phyloP scores from a whole-genome alignment of 371 early-diverging fungal species.

The Rhizomucor miehei region DNA sequence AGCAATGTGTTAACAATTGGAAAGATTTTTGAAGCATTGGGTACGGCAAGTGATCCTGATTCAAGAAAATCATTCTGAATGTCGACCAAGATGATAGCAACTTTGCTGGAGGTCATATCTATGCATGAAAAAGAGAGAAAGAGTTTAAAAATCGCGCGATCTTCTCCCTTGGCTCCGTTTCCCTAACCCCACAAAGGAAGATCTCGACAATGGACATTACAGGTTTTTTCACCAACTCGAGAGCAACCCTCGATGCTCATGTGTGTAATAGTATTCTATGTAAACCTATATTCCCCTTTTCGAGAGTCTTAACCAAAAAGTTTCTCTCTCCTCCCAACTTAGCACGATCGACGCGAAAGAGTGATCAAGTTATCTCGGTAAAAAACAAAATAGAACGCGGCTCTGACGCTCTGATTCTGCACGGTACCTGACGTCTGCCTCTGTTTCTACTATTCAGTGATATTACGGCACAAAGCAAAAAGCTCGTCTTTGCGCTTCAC shows the following conservation, averaged over 20 bases:
- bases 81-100: conserved; percentile 41
- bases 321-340: background rate
- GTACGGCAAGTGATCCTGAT: conserved; percentile 32
- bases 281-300: background rate
- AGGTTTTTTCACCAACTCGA: conserved; percentile 21
- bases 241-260: conserved; percentile 31
- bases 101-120: background rate
- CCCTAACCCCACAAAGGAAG: background rate
- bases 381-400: too few relatives aligned
- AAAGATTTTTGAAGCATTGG: conserved; percentile 26
- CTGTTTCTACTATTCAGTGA: conserved; percentile 47
- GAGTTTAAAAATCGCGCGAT: conserved; percentile 1
- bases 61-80: conserved; percentile 48
- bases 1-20: conserved; percentile 27
- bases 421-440: too few relatives aligned
- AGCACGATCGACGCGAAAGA: conserved; percentile 59
- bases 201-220: conserved; percentile 10
- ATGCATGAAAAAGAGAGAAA: conserved; percentile 8
- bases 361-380: conserved; percentile 62
- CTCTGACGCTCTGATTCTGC: too few relatives aligned
- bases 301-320: background rate
- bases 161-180: background rate
- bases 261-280: conserved; percentile 13
- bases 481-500: conserved; percentile 64
- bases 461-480: conserved; percentile 62